Percentiles rank a stretch among this genome's conserved stretches.
Conservation (phyloP, 2,329 filamentous ascomycete genomes). For the Botrytis pseudocinerea region DNA sequence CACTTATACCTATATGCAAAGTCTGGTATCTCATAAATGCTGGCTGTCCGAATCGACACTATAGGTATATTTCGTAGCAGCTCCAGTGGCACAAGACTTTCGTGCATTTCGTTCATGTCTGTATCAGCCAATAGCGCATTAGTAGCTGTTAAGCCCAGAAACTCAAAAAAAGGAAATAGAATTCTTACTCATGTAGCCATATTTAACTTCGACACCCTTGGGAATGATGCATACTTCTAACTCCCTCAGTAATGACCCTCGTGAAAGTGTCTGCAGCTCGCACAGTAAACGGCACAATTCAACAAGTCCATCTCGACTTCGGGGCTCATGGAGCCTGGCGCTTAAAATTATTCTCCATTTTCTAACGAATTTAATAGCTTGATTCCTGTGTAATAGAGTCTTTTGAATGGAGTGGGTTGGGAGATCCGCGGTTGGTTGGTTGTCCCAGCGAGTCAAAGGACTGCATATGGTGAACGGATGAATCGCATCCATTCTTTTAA, state of each 20-base stretch:
- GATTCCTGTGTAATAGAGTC: neutral
- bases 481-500: neutral
- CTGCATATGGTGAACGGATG: neutral
- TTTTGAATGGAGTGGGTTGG: no score
- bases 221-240: neutral
- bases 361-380: neutral
- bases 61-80: neutral
- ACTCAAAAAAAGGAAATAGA: neutral
- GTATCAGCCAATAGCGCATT: neutral
- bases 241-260: neutral
- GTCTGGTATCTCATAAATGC: neutral
- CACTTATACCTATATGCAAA: neutral
- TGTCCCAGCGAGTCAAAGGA: neutral
- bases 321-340: neutral
- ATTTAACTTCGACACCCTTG: neutral
- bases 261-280: neutral
- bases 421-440: neutral
- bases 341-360: neutral
- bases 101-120: neutral
- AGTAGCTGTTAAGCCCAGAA: neutral
- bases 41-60: neutral
- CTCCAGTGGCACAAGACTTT: neutral
- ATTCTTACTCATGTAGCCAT: no score
- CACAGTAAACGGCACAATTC: neutral
- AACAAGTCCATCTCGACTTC: neutral